phyloP scores from a whole-genome alignment of 2,329 filamentous ascomycete species.

The Niveomyces coronatus region DNA sequence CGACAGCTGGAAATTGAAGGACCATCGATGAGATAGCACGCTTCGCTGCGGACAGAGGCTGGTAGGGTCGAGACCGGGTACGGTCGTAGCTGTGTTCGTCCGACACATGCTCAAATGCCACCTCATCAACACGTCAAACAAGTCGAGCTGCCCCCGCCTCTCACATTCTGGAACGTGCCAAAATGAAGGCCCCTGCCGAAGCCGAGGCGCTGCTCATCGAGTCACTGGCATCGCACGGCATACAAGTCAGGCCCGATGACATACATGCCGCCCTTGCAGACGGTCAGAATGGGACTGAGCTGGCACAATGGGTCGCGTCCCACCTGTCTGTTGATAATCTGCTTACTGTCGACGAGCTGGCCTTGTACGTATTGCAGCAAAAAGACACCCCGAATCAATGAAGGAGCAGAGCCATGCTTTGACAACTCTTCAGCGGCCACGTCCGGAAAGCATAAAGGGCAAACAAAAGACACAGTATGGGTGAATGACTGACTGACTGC shows the following conservation, averaged over 20 bases:
- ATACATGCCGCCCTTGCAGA: conserved; percentile 28
- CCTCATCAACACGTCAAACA: too few species aligned
- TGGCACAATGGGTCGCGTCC: conserved; percentile 38
- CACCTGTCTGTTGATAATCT: conserved; percentile 42
- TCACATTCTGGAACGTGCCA: conserved; percentile 10
- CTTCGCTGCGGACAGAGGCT: too few species aligned
- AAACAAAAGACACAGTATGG: neutral
- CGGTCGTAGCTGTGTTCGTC: too few species aligned
- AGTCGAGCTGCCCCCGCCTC: too few species aligned
- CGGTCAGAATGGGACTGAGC: conserved; percentile 21
- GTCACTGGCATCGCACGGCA: conserved; percentile 22
- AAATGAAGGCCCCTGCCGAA: conserved; percentile 19
- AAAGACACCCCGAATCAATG: too few species aligned
- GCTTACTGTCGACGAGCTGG: conserved; percentile 42
- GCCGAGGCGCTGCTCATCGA: conserved; percentile 25
- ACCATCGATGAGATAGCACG: too few species aligned
- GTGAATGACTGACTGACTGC: conserved; percentile 10
- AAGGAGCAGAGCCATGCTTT: too few species aligned
- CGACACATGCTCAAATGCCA: too few species aligned
- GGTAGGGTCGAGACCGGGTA: too few species aligned
- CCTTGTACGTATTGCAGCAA: conserved; percentile 38
- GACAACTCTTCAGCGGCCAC: neutral
- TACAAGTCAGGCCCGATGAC: conserved; percentile 24
- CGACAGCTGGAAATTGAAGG: too few species aligned
- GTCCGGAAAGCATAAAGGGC: neutral